These are phyloP conservation scores for Stachybotrys chlorohalonatus DNA, from an alignment of 2,329 filamentous ascomycete species.

Conservation along the genomic window DNA sequence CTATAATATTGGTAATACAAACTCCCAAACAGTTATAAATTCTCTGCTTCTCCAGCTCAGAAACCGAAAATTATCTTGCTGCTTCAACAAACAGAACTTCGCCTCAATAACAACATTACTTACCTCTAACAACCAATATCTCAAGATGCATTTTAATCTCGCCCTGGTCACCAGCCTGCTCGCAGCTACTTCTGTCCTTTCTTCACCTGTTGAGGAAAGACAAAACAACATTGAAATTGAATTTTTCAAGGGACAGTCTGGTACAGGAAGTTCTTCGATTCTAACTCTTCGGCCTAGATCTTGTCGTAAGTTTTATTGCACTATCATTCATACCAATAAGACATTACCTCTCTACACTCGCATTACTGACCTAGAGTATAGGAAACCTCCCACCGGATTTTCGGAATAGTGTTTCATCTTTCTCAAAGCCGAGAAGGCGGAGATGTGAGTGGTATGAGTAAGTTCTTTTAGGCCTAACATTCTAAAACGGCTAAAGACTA, in stretches of 20 bases:
- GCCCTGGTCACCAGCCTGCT: neutral
- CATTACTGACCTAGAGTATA: neutral
- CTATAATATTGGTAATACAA: no score
- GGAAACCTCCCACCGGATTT: neutral
- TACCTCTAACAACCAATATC: neutral
- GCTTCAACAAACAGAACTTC: neutral
- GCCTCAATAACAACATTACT: neutral
- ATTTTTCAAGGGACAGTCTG: neutral
- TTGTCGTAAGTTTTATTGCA: neutral
- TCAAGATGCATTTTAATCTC: neutral
- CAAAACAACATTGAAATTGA: neutral
- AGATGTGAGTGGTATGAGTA: neutral
- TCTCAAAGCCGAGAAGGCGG: neutral
- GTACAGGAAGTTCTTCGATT: neutral
- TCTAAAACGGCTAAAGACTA: neutral
- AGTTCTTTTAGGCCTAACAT: neutral
- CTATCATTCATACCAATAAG: neutral
- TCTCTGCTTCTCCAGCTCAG: no score
- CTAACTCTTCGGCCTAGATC: neutral
- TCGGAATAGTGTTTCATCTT: neutral
- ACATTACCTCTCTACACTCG: neutral
- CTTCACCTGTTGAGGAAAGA: neutral
- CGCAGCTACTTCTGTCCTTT: neutral
- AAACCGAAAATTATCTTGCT: no score
- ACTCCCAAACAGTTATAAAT: no score